Evolutionary conservation across 2,329 filamentous ascomycete genomes (phyloP).

Genomic region (Zasmidium citrigriseum): DNA sequence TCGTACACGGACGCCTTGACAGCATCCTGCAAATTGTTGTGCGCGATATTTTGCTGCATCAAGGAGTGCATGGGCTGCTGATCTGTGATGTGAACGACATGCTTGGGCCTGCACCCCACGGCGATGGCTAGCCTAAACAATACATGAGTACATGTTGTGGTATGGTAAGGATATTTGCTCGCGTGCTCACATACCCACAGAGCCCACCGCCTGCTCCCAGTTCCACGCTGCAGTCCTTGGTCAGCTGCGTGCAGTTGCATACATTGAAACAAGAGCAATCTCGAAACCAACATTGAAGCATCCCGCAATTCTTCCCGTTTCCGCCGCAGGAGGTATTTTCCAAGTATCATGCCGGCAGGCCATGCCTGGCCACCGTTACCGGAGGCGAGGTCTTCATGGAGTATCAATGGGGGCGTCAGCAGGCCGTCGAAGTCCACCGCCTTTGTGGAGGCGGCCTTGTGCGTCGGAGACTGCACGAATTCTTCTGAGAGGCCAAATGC

Average conservation of each 20-base stretch:
- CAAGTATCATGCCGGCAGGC: constrained; percentile 88
- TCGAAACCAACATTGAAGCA: constrained; percentile 68
- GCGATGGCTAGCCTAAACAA: constrained; percentile 53
- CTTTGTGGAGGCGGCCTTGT: constrained; percentile 55
- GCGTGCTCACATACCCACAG: constrained; percentile 56
- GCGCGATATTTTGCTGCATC: constrained; percentile 82
- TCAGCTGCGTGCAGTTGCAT: constrained; percentile 17
- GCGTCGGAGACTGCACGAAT: constrained; percentile 55
- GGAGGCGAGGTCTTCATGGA: constrained; percentile 82
- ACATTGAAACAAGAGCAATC: background rate
- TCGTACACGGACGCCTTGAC: constrained; percentile 74
- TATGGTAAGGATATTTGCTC: background rate
- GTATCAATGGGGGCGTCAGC: constrained; percentile 65
- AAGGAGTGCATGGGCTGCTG: constrained; percentile 80
- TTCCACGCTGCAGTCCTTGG: constrained; percentile 66
- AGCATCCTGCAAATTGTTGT: constrained; percentile 69
- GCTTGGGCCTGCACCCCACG: constrained; percentile 54
- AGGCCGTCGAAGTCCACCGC: constrained; percentile 70
- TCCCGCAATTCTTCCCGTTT: constrained; percentile 63
- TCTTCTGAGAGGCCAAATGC: constrained; percentile 53
- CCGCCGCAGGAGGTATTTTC: constrained; percentile 80
- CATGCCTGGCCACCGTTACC: constrained; percentile 93
- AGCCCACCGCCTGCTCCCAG: constrained; percentile 89
- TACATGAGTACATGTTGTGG: constrained; percentile 14
- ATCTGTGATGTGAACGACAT: constrained; percentile 78